Percentiles rank a stretch among this genome's conserved stretches.
phyloP scores from a whole-genome alignment of 371 early-diverging fungal genomes.

The Mortierella sp. region DNA sequence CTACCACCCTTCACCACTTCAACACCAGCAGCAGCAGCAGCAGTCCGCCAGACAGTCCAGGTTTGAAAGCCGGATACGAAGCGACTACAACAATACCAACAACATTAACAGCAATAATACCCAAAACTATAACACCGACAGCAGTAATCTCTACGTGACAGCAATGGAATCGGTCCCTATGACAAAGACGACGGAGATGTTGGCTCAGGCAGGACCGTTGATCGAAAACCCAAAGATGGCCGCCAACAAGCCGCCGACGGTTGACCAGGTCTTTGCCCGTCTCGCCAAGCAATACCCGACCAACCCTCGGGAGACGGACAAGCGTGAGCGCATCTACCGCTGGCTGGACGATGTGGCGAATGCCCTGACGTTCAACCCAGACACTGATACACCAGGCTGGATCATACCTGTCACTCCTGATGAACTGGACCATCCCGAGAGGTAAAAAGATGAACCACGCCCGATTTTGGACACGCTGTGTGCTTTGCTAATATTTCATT shows the following conservation, averaged over 20 bases:
- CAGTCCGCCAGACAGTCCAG: background rate
- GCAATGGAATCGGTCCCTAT: background rate
- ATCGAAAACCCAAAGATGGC: constrained; percentile 19
- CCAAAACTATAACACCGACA: constrained; percentile 3
- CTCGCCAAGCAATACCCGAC: constrained; percentile 34
- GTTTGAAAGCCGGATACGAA: background rate
- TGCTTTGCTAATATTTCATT: background rate
- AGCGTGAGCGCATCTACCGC: constrained; percentile 30
- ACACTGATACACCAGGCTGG: constrained; percentile 34
- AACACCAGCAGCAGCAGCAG: constrained; percentile 8
- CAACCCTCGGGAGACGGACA: constrained; percentile 43
- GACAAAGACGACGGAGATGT: constrained; percentile 12
- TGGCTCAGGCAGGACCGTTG: constrained; percentile 29
- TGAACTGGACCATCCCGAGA: constrained; percentile 28
- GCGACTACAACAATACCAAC: constrained; percentile 1
- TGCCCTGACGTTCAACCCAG: constrained; percentile 34
- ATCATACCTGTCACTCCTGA: constrained; percentile 45
- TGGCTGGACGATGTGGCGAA: constrained; percentile 34
- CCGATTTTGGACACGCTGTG: no score
- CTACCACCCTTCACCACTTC: background rate
- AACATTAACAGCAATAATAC: constrained; percentile 3
- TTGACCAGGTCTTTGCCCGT: constrained; percentile 44
- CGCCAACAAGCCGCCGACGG: background rate
- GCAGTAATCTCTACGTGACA: constrained; percentile 7
- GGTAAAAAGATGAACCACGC: constrained; percentile 12